Evolutionary conservation across 2,329 filamentous ascomycete genomes (phyloP).

Genomic region (Sporothrix variecibatus): DNA sequence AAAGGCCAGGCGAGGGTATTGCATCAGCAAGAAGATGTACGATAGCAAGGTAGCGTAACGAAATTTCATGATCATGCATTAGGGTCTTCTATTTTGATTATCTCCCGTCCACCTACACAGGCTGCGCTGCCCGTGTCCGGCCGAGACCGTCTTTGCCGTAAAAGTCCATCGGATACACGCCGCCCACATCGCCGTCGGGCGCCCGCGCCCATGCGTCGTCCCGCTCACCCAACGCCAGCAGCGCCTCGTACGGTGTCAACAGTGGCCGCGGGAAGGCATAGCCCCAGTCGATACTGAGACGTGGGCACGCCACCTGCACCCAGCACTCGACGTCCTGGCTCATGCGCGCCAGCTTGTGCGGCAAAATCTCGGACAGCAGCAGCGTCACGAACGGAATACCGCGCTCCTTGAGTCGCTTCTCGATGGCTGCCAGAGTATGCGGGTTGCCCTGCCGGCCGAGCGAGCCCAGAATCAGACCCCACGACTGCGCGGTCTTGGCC

Average conservation of each 20-base stretch:
- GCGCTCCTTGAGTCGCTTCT: conserved; percentile 68
- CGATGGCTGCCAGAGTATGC: conserved; percentile 84
- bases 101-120: background rate
- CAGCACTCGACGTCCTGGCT: conserved; percentile 84
- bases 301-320: conserved; percentile 97
- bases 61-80: conserved; percentile 12
- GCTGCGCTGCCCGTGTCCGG: conserved; percentile 60
- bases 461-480: conserved; percentile 92
- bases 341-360: conserved; percentile 93
- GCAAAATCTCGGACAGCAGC: conserved; percentile 92
- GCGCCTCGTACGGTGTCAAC: conserved; percentile 90
- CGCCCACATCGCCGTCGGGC: conserved; percentile 58
- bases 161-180: conserved; percentile 96
- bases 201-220: conserved; percentile 63
- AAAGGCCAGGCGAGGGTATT: background rate
- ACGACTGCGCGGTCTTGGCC: conserved; percentile 70
- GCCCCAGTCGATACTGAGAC: conserved; percentile 97
- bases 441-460: conserved; percentile 94
- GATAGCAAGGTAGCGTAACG: conserved; percentile 15
- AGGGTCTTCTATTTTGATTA: background rate
- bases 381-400: conserved; percentile 83
- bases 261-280: conserved; percentile 90
- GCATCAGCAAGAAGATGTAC: conserved; percentile 14
- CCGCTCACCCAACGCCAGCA: conserved; percentile 79
- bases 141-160: conserved; percentile 91